phyloP scores from a whole-genome alignment of 768 basidiomycete species.

The Tricholoma hemisulphureum region DNA sequence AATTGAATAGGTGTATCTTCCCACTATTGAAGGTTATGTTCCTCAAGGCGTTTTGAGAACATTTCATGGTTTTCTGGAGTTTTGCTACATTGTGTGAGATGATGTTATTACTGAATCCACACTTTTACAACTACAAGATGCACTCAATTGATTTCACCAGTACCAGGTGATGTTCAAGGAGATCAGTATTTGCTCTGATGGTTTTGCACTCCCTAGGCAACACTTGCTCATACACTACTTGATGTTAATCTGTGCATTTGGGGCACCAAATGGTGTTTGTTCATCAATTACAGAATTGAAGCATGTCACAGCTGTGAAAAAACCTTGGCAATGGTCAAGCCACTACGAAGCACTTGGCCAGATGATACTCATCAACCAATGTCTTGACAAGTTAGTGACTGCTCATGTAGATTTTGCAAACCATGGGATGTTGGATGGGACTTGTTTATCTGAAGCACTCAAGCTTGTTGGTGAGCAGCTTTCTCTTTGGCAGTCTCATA shows the following conservation, averaged over 20 bases:
- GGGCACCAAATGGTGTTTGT: too few species aligned
- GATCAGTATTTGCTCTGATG: not conserved
- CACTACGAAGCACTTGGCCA: too few species aligned
- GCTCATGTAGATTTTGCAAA: too few species aligned
- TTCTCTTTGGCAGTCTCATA: too few species aligned
- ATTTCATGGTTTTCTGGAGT: conserved; percentile 29
- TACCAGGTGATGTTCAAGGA: conserved; percentile 22
- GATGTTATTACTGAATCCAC: conserved; percentile 14
- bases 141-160: conserved; percentile 23
- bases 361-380: conserved; percentile 4
- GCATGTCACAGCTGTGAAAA: conserved; percentile 15
- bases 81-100: conserved; percentile 16
- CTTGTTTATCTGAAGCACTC: not conserved
- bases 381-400: too few species aligned
- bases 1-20: conserved; percentile 13
- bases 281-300: too few species aligned
- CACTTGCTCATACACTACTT: conserved; percentile 25
- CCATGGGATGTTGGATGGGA: too few species aligned
- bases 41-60: conserved; percentile 25
- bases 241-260: conserved; percentile 19
- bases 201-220: conserved; percentile 12
- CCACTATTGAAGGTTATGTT: too few species aligned
- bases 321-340: conserved; percentile 19
- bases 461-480: not conserved
- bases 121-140: conserved; percentile 17